phyloP scores from a whole-genome alignment of 371 early-diverging fungal species.

The Zopfochytrium polystomum region DNA sequence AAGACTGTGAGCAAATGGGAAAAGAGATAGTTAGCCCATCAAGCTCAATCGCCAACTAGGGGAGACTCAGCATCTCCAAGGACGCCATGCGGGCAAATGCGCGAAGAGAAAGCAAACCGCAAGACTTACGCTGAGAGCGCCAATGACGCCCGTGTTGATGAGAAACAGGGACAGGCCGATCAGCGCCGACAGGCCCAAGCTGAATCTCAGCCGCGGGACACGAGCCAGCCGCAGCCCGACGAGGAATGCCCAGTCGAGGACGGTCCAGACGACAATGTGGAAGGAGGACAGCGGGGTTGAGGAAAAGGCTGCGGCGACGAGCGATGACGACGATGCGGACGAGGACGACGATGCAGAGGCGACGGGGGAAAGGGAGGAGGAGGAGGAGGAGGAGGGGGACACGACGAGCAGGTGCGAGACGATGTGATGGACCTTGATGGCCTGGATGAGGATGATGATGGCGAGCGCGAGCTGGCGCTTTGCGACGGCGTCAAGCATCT shows the following conservation, averaged over 20 bases:
- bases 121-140: conserved; percentile 4
- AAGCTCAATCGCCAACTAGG: neutral
- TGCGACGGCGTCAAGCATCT: conserved; percentile 32
- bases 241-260: conserved; percentile 27
- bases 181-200: conserved; percentile 5
- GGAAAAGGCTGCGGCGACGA: neutral
- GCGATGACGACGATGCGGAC: no score
- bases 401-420: neutral
- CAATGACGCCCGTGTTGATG: conserved; percentile 26
- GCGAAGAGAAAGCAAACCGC: neutral
- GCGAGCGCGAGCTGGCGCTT: conserved; percentile 24
- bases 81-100: neutral
- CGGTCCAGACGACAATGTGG: conserved; percentile 20
- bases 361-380: no score
- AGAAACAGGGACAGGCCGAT: conserved; percentile 8
- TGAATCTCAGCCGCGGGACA: conserved; percentile 26
- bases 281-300: conserved; percentile 2
- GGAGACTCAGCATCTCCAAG: conserved; percentile 1
- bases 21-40: neutral
- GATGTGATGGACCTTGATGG: conserved; percentile 25
- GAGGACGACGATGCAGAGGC: no score
- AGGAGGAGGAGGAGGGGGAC: neutral
- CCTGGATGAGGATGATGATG: conserved; percentile 13
- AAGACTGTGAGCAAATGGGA: neutral
- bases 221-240: conserved; percentile 19